Base-by-base conservation (phyloP, 192 early-diverging fungal genomes). In the Entrophospora sp. region DNA sequence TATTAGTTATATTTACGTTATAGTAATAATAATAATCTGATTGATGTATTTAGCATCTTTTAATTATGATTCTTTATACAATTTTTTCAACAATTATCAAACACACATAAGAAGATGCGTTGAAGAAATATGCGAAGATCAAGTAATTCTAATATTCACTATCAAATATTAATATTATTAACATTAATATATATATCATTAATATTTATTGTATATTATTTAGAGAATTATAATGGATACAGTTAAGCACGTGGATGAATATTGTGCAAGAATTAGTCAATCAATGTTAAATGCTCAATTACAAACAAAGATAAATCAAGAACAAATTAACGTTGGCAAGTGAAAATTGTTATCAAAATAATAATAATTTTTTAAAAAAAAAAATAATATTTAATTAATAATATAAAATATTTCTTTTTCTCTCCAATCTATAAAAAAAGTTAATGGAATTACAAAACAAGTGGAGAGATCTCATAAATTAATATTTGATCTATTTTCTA, bases 81-180 rank as follows among this genome's bases (percentile, higher is more conserved):
- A 65, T 25, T 18, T 49, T 34, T 25, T 49, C 9, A 25, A 22
- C 27, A 49, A 22, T 10, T 65, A 48, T 40, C 63, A 65, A 46
- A 40, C 63, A 18, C 48, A 25, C 37, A 52, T 65, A 34, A 44
- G 34, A 24, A 44, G 25, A 52, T 65, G 48, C 18, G 63, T 22
- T 30, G 48, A 65, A 51, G 63, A 65, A 52, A 65, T 65, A 22
- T 65, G 63, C n/a, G 64, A 66, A 40, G 64, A 66, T 18, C 64
- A 66, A 37, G 64, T 66, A 55, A 66, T 20, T 27, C 24, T 10
- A 24, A 0, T 4, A 30, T 42, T 60, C 10, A 42, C 13, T 2
- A 25, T 42, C 42, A 16, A 14, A 30, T 28, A 5, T 22, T 32
- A 32, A 27, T 48, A n/a, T 18, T 46, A 2, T 34, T 20, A 6